Evolutionary conservation across 2,329 filamentous ascomycete species (phyloP).

Genomic region (Aspergillus floridensis): DNA sequence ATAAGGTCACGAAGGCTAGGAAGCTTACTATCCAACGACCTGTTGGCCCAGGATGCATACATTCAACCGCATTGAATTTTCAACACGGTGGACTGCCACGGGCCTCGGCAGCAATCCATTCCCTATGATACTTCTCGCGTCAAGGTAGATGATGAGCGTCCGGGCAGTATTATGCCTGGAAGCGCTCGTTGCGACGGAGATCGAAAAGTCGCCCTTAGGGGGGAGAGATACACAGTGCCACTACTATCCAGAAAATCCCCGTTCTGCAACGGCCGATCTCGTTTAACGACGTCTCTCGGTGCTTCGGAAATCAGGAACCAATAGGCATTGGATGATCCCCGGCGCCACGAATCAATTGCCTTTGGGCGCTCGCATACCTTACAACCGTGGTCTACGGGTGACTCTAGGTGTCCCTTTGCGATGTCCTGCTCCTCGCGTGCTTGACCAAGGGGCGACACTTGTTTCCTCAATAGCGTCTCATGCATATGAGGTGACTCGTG

Average conservation of each 20-base stretch:
- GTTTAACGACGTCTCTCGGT: not conserved
- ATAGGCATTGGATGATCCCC: not conserved
- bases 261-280: not conserved
- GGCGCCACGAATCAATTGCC: not conserved
- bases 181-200: not conserved
- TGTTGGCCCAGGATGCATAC: not conserved
- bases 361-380: not conserved
- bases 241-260: not conserved
- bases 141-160: not conserved
- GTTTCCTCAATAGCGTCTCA: not conserved
- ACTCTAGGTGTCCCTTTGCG: not conserved
- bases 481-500: not conserved
- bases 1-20: not conserved
- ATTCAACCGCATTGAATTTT: not conserved
- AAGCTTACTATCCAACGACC: not conserved
- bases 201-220: not conserved
- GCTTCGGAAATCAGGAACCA: not conserved
- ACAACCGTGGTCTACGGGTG: not conserved
- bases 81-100: not conserved
- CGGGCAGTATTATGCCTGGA: not conserved
- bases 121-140: not conserved
- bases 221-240: not conserved
- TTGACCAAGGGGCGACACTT: not conserved
- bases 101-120: not conserved
- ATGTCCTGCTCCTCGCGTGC: not conserved